Evolutionary conservation across 2,329 filamentous ascomycete species (phyloP), one percentile per base, ranked within the genome.

Genomic region (Fusarium annulatum): DNA sequence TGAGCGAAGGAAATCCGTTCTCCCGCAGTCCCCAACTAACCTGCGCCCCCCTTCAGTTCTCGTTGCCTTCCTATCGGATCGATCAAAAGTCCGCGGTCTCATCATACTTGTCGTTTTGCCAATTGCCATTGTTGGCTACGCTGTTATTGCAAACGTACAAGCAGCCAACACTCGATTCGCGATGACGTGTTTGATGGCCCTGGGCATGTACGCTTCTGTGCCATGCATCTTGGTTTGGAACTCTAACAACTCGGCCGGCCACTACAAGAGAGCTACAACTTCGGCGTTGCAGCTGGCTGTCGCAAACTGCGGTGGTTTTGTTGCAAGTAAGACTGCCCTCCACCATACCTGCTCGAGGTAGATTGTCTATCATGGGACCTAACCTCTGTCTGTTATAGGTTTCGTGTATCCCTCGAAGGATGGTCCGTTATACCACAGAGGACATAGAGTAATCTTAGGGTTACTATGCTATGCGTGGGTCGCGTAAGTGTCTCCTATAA

Each of bases 191-290:
- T 82, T 93, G 61, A 91, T 92, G 89, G 89, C 90, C 2, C 88
- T 87, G 0, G 91, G 91, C 15, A 85, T 92, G 77, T 93, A 92
- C 77, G 85, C 86, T 51, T 89, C 88, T 46, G 89, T 92, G 0
- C 90, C 91, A 0, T 88, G 87, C 23, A 87, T 92, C 7, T 81
- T 93, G 15, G 90, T 88, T 3, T 93, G 91, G 90, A 88, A 90
- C 69, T 88, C 88, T 5, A 92, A 92, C 77, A 93, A 93, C 78
- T 90, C 88, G 1, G 90, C 90, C 0, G 90, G 89, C 0, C 91
- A 93, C 77, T 93, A 93, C 77, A 93, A 93, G 79, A 84, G 91
- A 19, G 91, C 92, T 0, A 93, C 91, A 0, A 91, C 91, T 0
- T 88, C 88, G 3, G 91, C 88, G 4, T 58, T 62, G 41, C 60